Evolutionary conservation across 2,329 filamentous ascomycete species (phyloP).

Genomic region (Stenocarpella maydis): DNA sequence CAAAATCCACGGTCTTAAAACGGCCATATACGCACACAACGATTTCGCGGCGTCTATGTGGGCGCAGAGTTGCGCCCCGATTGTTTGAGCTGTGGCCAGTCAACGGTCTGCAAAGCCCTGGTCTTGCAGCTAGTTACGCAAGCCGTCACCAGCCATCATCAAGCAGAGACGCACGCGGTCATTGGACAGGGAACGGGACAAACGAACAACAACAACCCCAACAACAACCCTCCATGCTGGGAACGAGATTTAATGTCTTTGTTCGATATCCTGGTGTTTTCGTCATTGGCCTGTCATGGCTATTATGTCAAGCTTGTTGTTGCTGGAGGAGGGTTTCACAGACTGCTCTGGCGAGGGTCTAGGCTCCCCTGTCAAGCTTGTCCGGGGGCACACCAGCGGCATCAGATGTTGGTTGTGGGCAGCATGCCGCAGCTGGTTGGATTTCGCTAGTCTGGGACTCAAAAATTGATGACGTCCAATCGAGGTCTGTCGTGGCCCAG

Average conservation of each 20-base stretch:
- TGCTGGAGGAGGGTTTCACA: not conserved
- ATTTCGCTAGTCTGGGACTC: not conserved
- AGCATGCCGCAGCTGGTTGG: not conserved
- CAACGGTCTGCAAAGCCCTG: conserved; percentile 1
- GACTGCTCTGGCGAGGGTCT: not conserved
- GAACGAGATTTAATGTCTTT: not conserved
- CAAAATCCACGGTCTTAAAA: not conserved
- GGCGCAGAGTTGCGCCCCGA: conserved; percentile 25
- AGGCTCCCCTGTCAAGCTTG: not conserved
- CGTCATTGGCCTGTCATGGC: not conserved
- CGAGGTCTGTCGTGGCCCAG: not conserved
- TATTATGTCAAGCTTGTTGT: not conserved
- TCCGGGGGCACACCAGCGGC: not conserved
- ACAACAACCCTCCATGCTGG: not conserved
- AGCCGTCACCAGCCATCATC: not conserved
- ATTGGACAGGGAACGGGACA: conserved; percentile 17
- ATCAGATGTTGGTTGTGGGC: not conserved
- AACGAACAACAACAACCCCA: not conserved
- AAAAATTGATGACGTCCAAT: not conserved
- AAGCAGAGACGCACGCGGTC: not conserved
- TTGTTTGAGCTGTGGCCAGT: not conserved
- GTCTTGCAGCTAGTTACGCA: not conserved
- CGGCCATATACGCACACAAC: not conserved
- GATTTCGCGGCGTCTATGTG: conserved; percentile 18
- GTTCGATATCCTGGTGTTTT: not conserved